Conservation (phyloP, 176 grass and related monocot species). For the Bothriochloa decipiens region DNA sequence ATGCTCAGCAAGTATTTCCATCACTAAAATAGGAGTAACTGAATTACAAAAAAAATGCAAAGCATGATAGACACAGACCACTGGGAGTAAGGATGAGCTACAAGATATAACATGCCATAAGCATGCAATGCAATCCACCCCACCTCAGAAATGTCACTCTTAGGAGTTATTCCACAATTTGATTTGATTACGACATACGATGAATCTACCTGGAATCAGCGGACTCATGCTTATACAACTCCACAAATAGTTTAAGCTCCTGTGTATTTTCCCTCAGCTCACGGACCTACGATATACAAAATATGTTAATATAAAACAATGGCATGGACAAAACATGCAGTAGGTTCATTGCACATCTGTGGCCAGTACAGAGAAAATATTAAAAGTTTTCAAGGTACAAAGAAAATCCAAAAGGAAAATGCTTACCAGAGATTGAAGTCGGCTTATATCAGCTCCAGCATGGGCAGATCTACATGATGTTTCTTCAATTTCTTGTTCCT, state of each 20-base stretch:
- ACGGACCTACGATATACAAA: constrained; percentile 37
- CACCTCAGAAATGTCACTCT: neutral
- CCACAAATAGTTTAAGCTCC: constrained; percentile 66
- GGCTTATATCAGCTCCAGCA: constrained; percentile 65
- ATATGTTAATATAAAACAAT: constrained; percentile 31
- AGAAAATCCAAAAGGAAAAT: neutral
- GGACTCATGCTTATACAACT: constrained; percentile 74
- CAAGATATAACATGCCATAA: constrained; percentile 14
- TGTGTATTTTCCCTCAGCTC: constrained; percentile 53
- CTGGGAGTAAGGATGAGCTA: neutral
- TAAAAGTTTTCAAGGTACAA: neutral
- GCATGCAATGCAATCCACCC: neutral
- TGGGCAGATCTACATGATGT: constrained; percentile 50
- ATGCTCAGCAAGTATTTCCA: constrained; percentile 4
- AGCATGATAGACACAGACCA: neutral
- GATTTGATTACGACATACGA: constrained; percentile 19
- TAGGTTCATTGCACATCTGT: neutral
- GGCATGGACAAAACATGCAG: neutral
- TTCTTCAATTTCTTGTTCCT: constrained; percentile 66
- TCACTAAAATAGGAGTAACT: constrained; percentile 17
- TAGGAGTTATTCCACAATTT: neutral
- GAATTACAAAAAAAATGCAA: neutral
- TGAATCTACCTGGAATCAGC: constrained; percentile 63
- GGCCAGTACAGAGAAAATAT: constrained; percentile 6
- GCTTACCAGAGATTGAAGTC: constrained; percentile 55